Evolutionary conservation across 495 filamentous ascomycete genomes (phyloP).

Genomic region (Penicillium maclennaniae): DNA sequence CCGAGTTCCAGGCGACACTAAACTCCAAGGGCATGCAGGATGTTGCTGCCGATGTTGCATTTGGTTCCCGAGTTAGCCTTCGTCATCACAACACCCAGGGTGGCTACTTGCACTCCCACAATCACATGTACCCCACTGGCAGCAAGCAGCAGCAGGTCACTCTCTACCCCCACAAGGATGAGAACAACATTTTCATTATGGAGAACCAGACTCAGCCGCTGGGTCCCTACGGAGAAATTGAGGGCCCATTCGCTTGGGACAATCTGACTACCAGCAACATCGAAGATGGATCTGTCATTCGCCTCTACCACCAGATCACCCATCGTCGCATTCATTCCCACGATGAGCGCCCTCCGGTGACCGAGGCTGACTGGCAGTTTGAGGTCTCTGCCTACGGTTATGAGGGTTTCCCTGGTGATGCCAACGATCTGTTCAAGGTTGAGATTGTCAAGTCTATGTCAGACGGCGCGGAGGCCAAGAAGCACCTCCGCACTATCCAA

Average conservation of each 20-base stretch:
- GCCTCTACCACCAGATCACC: slow-evolving; percentile 77
- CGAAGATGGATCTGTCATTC: slow-evolving; percentile 73
- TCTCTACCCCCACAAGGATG: slow-evolving; percentile 97
- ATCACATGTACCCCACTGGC: slow-evolving; percentile 93
- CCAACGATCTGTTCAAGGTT: slow-evolving; percentile 91
- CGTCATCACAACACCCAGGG: slow-evolving; percentile 96
- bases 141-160: slow-evolving; percentile 99
- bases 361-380: slow-evolving; percentile 97
- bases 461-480: slow-evolving; percentile 72
- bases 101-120: slow-evolving; percentile 94
- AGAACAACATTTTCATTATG: slow-evolving; percentile 90
- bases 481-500: slow-evolving; percentile 86
- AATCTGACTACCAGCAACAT: slow-evolving; percentile 63
- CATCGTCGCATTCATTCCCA: slow-evolving; percentile 92
- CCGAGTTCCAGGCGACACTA: slow-evolving; percentile 95
- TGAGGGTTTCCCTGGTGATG: slow-evolving; percentile 93
- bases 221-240: slow-evolving; percentile 69
- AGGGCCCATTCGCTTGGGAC: slow-evolving; percentile 82
- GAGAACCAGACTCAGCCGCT: slow-evolving; percentile 96
- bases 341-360: slow-evolving; percentile 94
- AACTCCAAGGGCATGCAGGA: slow-evolving; percentile 96
- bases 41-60: slow-evolving; percentile 85
- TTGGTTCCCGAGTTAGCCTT: slow-evolving; percentile 79
- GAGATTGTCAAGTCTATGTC: slow-evolving; percentile 93
- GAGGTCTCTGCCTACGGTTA: slow-evolving; percentile 98